Evolutionary conservation across 768 basidiomycete species (phyloP).

Genomic region (Agrocybe praecox): DNA sequence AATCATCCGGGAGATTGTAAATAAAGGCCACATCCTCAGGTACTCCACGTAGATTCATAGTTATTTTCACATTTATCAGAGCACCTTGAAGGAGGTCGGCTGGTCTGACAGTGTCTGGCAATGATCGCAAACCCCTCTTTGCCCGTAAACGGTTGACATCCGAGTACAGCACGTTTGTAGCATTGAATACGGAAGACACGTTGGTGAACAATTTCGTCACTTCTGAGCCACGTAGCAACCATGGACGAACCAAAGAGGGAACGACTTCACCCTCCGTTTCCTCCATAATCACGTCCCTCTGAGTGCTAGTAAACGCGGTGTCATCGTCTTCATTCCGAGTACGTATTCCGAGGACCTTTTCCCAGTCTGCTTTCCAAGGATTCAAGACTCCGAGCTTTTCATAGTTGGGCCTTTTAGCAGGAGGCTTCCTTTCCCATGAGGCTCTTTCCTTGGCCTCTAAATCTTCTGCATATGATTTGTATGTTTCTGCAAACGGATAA

Average conservation of each 20-base stretch:
- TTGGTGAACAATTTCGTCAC: constrained; percentile 46
- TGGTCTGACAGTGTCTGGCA: constrained; percentile 34
- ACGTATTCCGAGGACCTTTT: constrained; percentile 57
- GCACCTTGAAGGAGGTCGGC: constrained; percentile 58
- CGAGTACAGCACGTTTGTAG: constrained; percentile 45
- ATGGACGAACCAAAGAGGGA: constrained; percentile 40
- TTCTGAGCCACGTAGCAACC: constrained; percentile 70
- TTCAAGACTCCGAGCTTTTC: constrained; percentile 62
- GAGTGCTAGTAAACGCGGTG: constrained; percentile 54
- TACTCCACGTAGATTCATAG: constrained; percentile 65
- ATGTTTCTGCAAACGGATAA: constrained; percentile 62
- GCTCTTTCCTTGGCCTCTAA: constrained; percentile 56
- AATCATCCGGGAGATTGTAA: constrained; percentile 60
- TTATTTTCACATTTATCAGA: constrained; percentile 66
- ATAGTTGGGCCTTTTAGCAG: constrained; percentile 83
- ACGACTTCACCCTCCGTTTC: constrained; percentile 10
- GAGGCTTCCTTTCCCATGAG: constrained; percentile 80
- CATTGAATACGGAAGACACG: constrained; percentile 38
- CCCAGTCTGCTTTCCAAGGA: constrained; percentile 84
- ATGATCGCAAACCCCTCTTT: constrained; percentile 50
- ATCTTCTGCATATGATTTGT: constrained; percentile 47
- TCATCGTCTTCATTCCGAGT: constrained; percentile 21
- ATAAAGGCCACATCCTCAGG: constrained; percentile 78
- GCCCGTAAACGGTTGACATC: constrained; percentile 62
- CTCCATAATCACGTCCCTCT: constrained; percentile 46